Percentiles rank a stretch among this genome's conserved stretches.
phyloP scores from a whole-genome alignment of 148 eudicot genomes.

The Camellia granthamiana region DNA sequence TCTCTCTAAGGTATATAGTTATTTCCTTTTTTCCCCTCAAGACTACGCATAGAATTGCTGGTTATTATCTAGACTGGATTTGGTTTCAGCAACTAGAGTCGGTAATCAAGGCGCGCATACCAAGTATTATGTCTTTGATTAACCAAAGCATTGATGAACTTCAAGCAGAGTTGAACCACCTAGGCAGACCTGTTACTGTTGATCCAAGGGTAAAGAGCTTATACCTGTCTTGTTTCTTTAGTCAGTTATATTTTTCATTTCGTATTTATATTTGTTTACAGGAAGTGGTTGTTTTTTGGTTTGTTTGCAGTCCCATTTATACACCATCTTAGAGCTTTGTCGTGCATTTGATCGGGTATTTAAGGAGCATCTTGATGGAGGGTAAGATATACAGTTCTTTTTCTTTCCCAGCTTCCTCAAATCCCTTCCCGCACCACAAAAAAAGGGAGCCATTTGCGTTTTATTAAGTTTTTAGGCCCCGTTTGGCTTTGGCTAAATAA shows the following conservation, averaged over 20 bases:
- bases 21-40: too few relatives aligned
- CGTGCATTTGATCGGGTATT: slow-evolving; percentile 81
- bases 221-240: background rate
- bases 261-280: background rate
- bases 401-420: too few relatives aligned
- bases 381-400: slow-evolving; percentile 35
- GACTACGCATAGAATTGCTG: background rate
- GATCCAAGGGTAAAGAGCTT: slow-evolving; percentile 54
- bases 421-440: too few relatives aligned
- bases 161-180: slow-evolving; percentile 48
- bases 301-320: slow-evolving; percentile 65
- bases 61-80: background rate
- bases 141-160: slow-evolving; percentile 47
- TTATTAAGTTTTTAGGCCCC: too few relatives aligned
- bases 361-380: slow-evolving; percentile 87
- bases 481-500: too few relatives aligned
- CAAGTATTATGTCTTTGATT: slow-evolving; percentile 44
- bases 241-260: background rate
- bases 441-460: too few relatives aligned
- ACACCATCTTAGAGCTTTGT: slow-evolving; percentile 71
- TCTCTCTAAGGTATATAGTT: slow-evolving; percentile 53
- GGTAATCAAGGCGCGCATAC: slow-evolving; percentile 45
- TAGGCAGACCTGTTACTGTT: slow-evolving; percentile 53
- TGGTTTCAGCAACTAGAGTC: slow-evolving; percentile 52
- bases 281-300: background rate